Base-by-base conservation (phyloP, 345 rosid species). In the Angophora floribunda region DNA sequence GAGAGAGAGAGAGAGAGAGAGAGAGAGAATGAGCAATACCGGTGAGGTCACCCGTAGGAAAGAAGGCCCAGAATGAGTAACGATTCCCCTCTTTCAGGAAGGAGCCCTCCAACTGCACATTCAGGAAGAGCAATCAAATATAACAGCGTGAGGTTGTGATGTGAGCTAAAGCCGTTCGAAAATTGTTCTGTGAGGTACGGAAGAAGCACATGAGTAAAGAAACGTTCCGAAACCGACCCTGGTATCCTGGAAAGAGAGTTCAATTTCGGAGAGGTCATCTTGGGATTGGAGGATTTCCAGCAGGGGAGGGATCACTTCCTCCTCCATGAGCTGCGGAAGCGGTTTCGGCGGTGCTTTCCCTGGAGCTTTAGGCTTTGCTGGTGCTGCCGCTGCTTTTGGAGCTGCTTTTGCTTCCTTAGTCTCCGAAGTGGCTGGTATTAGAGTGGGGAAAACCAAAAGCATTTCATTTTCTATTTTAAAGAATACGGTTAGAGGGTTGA, bases 11-110 rank as follows among this genome's bases (percentile, higher is more conserved):
- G 52, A 88, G 21, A 75, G 63, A 51, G 30, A 50, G 52, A 52
- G 30, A 21, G n/a, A 41, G 32, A n/a, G 57, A 11, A 5, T 30
- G 57, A 17, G 21, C 32, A 50, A 51, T 11, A 94, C 99, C 99
- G 90, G 95, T 93, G 80, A 98, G 94, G 86, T 67, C 92, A 80
- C 99, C 99, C 14, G 51, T 88, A 6, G 98, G 97, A 90, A 98
- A 98, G 92, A 98, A 98, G 2, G 99, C 99, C 99, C 99, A 98
- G 51, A 97, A 98, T 8, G 94, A 90, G 89, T 95, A 89, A 21
- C 92, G 96, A 86, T 82, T 93, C 32, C 93, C 93, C 84, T 94
- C 92, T 94, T 95, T 95, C 41, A 90, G 41, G 89, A 98, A 96
- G 52, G 92, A 98, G 19, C 99, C 99, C 89, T 96, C 98, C 85